Evolutionary conservation across 176 grass and related monocot species (phyloP).

Genomic region (Elaeis guineensis): DNA sequence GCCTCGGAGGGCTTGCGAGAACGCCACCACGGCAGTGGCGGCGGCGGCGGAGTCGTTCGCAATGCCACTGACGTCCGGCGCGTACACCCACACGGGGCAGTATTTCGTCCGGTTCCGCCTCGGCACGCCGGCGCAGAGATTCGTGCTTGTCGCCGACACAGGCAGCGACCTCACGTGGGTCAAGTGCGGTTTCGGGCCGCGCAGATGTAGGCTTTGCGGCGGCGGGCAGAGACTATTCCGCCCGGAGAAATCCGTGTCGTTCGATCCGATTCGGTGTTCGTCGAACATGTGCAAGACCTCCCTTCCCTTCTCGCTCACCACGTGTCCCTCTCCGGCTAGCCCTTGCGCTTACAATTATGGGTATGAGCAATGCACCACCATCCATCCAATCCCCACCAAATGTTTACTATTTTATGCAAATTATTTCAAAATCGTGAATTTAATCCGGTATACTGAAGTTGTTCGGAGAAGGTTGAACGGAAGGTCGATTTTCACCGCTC

Average conservation of each 20-base stretch:
- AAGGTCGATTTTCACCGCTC: too few relatives aligned
- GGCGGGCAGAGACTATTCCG: slow-evolving; percentile 18
- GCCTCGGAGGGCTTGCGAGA: not conserved
- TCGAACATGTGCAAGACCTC: slow-evolving; percentile 25
- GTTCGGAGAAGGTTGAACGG: too few relatives aligned
- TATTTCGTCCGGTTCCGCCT: slow-evolving; percentile 64
- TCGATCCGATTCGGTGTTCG: slow-evolving; percentile 48
- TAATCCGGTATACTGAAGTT: too few relatives aligned
- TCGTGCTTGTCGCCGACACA: slow-evolving; percentile 47
- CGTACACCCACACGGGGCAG: slow-evolving; percentile 37
- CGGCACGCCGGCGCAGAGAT: slow-evolving; percentile 66
- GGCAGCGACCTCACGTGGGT: slow-evolving; percentile 88
- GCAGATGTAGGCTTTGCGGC: slow-evolving; percentile 12
- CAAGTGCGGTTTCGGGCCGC: slow-evolving; percentile 44
- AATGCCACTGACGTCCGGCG: slow-evolving; percentile 52
- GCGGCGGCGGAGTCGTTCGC: slow-evolving; percentile 23
- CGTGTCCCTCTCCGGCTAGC: slow-evolving; percentile 7
- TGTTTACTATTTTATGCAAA: too few relatives aligned
- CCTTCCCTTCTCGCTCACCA: slow-evolving; percentile 29
- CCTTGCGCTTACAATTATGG: slow-evolving; percentile 45
- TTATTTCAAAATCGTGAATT: too few relatives aligned
- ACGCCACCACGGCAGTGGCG: not conserved
- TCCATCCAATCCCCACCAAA: too few relatives aligned
- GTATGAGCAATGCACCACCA: not conserved
- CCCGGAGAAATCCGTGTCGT: slow-evolving; percentile 50